A percentile compares a stretch with the other conserved stretches of the same genome.
phyloP scores from a whole-genome alignment of 345 rosid genomes.

The Eucalyptus victrix region DNA sequence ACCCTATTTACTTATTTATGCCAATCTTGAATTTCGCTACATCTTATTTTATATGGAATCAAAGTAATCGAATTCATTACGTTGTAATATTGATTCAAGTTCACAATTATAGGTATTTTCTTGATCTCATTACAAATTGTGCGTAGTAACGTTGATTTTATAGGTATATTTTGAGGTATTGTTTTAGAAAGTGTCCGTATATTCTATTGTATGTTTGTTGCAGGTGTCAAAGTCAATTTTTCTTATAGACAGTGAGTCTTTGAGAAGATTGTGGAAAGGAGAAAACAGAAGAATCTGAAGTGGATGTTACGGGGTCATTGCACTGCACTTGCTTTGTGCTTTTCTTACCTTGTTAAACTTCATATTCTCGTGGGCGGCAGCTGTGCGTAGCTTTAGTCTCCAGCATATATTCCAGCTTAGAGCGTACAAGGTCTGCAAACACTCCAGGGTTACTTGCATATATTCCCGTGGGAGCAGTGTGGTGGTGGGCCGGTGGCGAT shows the following conservation, averaged over 20 bases:
- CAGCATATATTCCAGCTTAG: background rate
- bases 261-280: background rate
- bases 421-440: background rate
- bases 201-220: background rate
- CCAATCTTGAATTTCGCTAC: background rate
- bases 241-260: background rate
- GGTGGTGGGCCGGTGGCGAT: background rate
- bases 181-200: background rate
- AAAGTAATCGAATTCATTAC: background rate
- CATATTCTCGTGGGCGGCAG: background rate
- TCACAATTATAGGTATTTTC: background rate
- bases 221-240: background rate
- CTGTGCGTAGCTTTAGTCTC: background rate
- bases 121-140: background rate
- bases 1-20: background rate
- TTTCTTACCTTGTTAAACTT: background rate
- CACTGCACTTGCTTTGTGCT: background rate
- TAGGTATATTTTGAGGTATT: background rate
- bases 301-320: background rate
- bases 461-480: background rate
- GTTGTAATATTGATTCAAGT: background rate
- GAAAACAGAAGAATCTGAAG: background rate
- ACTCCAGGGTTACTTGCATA: no score
- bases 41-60: background rate
- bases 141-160: background rate